Conservation (phyloP, 2,329 filamentous ascomycete genomes). For the Aspergillus viridinutans region DNA sequence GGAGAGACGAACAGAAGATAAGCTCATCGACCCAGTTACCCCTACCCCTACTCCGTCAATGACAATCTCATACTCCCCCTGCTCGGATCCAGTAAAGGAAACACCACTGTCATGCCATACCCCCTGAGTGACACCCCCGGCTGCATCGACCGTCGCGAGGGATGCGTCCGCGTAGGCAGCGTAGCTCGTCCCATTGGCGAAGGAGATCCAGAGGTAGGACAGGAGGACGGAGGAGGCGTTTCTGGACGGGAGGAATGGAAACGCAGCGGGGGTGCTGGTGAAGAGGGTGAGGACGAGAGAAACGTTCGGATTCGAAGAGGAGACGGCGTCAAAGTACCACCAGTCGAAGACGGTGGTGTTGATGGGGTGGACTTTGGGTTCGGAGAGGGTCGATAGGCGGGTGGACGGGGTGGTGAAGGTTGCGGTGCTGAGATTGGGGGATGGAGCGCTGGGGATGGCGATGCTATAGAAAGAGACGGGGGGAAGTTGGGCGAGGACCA, state of each 20-base stretch:
- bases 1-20: not conserved
- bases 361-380: conserved; percentile 23
- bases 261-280: conserved; percentile 27
- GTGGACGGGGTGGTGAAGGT: conserved; percentile 1
- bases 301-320: conserved; percentile 19
- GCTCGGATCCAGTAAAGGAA: not conserved
- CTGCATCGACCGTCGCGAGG: conserved; percentile 1
- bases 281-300: conserved; percentile 33
- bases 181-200: conserved; percentile 16
- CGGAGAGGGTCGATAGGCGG: conserved; percentile 16
- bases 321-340: conserved; percentile 42
- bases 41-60: not conserved
- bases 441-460: not conserved
- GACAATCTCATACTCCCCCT: conserved; percentile 5
- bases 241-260: conserved; percentile 28
- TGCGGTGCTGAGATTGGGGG: not conserved
- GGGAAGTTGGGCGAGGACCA: not conserved
- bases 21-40: conserved; percentile 7
- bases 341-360: conserved; percentile 33
- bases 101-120: conserved; percentile 1
- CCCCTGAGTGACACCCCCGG: not conserved
- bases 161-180: not conserved
- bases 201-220: conserved; percentile 24
- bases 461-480: not conserved
- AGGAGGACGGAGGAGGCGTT: conserved; percentile 16